phyloP scores from a whole-genome alignment of 1,284 basidiomycete genomes.

The Ceratobasidium sp. region DNA sequence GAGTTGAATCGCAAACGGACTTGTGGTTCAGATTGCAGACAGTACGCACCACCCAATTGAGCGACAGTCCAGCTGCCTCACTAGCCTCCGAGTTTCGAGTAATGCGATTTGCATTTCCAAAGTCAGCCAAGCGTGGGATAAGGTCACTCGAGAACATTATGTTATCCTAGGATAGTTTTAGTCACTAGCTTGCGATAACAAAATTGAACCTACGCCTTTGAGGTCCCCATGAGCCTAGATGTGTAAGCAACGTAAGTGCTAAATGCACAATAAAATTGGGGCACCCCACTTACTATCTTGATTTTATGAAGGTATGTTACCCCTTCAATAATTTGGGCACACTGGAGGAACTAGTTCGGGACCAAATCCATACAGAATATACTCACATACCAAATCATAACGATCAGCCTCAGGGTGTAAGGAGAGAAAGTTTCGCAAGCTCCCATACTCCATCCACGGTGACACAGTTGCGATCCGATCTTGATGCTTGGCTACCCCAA shows the following conservation, averaged over 20 bases:
- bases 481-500: conserved; percentile 2
- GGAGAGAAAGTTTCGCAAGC: neutral
- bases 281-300: neutral
- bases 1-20: too few relatives aligned
- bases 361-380: neutral
- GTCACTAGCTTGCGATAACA: too few relatives aligned
- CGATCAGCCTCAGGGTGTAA: neutral
- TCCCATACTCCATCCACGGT: neutral
- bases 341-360: neutral
- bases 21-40: too few relatives aligned
- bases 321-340: too few relatives aligned
- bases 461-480: conserved; percentile 10
- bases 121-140: neutral
- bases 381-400: neutral
- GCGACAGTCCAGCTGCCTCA: too few relatives aligned
- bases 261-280: neutral
- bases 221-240: conserved; percentile 10
- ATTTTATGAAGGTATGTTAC: conserved; percentile 6
- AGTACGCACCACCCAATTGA: too few relatives aligned
- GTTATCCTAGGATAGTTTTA: neutral
- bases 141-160: neutral
- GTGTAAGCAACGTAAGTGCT: neutral
- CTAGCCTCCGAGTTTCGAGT: too few relatives aligned
- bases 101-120: neutral
- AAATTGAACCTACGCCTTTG: conserved; percentile 7